Percentiles rank a stretch among this genome's conserved stretches.
Conservation (phyloP, 768 basidiomycete species). For the Mycena rosella region DNA sequence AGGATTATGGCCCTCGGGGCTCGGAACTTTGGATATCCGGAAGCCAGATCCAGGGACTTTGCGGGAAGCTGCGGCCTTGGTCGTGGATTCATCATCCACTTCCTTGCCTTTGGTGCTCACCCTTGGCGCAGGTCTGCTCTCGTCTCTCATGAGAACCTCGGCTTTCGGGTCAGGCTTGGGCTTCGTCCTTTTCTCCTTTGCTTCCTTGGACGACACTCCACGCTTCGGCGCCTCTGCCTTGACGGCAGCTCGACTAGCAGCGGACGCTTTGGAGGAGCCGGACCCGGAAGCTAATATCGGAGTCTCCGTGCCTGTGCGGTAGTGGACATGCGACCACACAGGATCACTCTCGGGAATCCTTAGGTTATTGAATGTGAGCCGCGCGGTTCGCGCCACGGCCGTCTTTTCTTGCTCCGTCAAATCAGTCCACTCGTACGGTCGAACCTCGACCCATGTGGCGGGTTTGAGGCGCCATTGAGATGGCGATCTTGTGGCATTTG, state of each 20-base stretch:
- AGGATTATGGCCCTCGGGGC: constrained; percentile 20
- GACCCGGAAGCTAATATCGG: constrained; percentile 22
- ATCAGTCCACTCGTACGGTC: constrained; percentile 72
- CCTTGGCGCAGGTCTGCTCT: constrained; percentile 47
- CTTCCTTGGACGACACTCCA: constrained; percentile 59
- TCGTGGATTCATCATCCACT: constrained; percentile 32
- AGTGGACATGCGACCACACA: constrained; percentile 69
- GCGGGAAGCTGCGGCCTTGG: constrained; percentile 17
- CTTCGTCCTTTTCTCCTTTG: constrained; percentile 61
- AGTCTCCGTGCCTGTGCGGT: constrained; percentile 39
- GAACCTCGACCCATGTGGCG: constrained; percentile 74
- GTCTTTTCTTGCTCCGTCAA: constrained; percentile 62
- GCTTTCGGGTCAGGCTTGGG: constrained; percentile 55
- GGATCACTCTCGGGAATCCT: constrained; percentile 72
- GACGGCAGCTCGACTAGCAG: constrained; percentile 33
- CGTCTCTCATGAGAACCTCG: constrained; percentile 63
- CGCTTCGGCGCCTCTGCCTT: constrained; percentile 56
- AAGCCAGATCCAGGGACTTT: constrained; percentile 64
- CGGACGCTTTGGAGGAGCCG: constrained; percentile 22
- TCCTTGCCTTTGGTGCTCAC: constrained; percentile 40
- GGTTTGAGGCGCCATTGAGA: constrained; percentile 68
- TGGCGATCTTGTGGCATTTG: constrained; percentile 45
- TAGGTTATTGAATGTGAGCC: constrained; percentile 60
- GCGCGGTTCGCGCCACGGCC: constrained; percentile 65
- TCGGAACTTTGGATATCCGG: constrained; percentile 51